phyloP scores from a whole-genome alignment of 2,329 filamentous ascomycete species.

The Fusarium sp. region DNA sequence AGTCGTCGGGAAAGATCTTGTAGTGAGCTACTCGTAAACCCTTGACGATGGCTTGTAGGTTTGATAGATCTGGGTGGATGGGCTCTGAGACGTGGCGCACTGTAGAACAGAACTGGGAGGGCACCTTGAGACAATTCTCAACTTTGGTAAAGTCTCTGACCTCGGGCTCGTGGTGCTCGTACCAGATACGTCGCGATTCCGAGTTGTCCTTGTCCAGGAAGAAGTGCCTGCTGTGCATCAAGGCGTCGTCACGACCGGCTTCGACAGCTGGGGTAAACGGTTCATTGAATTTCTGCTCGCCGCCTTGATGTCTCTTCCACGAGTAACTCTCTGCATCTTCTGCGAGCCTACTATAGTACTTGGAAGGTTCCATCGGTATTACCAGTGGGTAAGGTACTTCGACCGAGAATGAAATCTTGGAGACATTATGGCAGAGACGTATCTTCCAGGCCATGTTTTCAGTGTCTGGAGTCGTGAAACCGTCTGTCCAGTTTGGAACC shows the following conservation, averaged over 20 bases:
- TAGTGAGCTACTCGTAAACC: not conserved
- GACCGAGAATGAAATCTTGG: slow-evolving; percentile 5
- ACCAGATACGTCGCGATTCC: slow-evolving; percentile 9
- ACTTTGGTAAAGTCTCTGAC: slow-evolving; percentile 7
- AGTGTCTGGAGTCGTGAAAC: slow-evolving; percentile 16
- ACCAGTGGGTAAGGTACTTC: not conserved
- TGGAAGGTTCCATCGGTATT: not conserved
- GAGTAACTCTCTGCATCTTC: not conserved
- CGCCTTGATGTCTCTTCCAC: slow-evolving; percentile 10
- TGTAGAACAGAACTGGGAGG: slow-evolving; percentile 15
- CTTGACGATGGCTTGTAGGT: slow-evolving; percentile 20
- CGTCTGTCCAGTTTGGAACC: slow-evolving; percentile 39
- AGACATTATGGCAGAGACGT: slow-evolving; percentile 36
- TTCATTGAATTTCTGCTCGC: not conserved
- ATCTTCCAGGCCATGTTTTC: slow-evolving; percentile 26
- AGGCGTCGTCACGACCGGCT: not conserved
- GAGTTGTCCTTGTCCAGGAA: slow-evolving; percentile 20
- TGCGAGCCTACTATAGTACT: slow-evolving; percentile 14
- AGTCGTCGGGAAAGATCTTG: slow-evolving; percentile 13
- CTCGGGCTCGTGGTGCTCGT: slow-evolving; percentile 16
- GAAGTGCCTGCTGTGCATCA: not conserved
- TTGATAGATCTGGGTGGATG: slow-evolving; percentile 25
- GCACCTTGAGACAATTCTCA: slow-evolving; percentile 24
- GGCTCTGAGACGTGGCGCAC: slow-evolving; percentile 27
- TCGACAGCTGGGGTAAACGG: not conserved